Conservation (phyloP, 805 yeast species). For the Blastobotrys robertii region DNA sequence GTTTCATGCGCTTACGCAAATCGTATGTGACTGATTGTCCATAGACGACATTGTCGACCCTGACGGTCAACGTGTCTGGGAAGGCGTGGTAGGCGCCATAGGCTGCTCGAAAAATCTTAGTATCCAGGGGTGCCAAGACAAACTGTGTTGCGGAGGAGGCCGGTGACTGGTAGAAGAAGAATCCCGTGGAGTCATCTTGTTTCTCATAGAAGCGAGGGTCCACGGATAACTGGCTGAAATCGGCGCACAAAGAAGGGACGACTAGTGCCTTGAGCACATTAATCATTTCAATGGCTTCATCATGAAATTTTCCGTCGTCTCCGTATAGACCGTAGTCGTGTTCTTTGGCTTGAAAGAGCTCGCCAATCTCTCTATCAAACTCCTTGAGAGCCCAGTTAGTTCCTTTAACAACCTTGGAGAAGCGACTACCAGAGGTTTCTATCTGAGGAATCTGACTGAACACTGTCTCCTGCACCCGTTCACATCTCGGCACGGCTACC, state of each 20-base stretch:
- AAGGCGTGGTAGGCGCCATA: conserved; percentile 55
- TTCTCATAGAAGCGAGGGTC: neutral
- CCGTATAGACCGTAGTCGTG: conserved; percentile 50
- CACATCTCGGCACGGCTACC: conserved; percentile 15
- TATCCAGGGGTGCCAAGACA: conserved; percentile 70
- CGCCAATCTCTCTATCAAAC: conserved; percentile 49
- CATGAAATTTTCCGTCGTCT: conserved; percentile 47
- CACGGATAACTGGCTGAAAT: neutral
- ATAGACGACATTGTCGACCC: conserved; percentile 59
- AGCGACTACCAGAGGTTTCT: conserved; percentile 19
- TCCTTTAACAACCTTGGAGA: conserved; percentile 63
- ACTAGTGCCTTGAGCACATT: conserved; percentile 36
- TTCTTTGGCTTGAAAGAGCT: conserved; percentile 41
- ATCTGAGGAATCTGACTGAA: conserved; percentile 10
- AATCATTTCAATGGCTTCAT: conserved; percentile 48
- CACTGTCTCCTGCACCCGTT: neutral
- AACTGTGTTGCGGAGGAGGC: conserved; percentile 57
- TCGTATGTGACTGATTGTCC: conserved; percentile 57
- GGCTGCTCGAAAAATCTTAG: conserved; percentile 55
- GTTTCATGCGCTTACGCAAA: conserved; percentile 54
- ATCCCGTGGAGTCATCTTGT: conserved; percentile 37
- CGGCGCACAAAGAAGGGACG: conserved; percentile 11
- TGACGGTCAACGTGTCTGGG: conserved; percentile 54
- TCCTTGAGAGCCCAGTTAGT: conserved; percentile 42
- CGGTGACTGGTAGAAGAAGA: conserved; percentile 69